Percentiles rank a stretch among this genome's conserved stretches.
These are phyloP conservation scores for Sarocladium kiliense DNA, from an alignment of 2,329 filamentous ascomycete species.

Conservation along the genomic window DNA sequence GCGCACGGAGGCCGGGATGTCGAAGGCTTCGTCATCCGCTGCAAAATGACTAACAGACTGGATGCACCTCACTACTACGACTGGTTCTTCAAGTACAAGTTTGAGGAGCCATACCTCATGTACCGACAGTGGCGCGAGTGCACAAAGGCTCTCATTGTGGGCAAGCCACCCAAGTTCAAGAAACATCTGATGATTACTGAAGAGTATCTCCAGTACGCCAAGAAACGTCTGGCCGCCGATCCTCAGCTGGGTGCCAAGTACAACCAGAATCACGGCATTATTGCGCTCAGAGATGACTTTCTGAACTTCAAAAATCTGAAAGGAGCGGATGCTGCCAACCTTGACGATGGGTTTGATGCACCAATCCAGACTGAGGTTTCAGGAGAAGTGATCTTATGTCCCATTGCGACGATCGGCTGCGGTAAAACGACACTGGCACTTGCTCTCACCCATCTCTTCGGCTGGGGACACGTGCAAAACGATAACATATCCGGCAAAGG, in stretches of 20 bases:
- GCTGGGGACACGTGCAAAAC: slow-evolving; percentile 92
- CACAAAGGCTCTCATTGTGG: slow-evolving; percentile 80
- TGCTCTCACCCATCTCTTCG: slow-evolving; percentile 76
- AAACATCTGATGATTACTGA: slow-evolving; percentile 89
- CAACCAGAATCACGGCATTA: slow-evolving; percentile 89
- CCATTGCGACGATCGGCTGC: slow-evolving; percentile 89
- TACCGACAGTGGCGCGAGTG: slow-evolving; percentile 98
- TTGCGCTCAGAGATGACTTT: slow-evolving; percentile 83
- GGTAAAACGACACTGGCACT: slow-evolving; percentile 92
- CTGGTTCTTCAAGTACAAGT: slow-evolving; percentile 99
- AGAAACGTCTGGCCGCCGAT: slow-evolving; percentile 64
- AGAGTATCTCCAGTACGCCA: slow-evolving; percentile 81
- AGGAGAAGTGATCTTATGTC: slow-evolving; percentile 73
- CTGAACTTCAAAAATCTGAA: slow-evolving; percentile 77
- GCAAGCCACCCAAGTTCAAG: slow-evolving; percentile 68
- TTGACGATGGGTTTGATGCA: slow-evolving; percentile 56
- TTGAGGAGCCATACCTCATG: slow-evolving; percentile 97
- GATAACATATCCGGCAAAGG: slow-evolving; percentile 84
- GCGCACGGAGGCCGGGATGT: slow-evolving; percentile 88
- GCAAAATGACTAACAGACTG: slow-evolving; percentile 59
- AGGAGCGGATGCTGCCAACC: slow-evolving; percentile 79
- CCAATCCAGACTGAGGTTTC: slow-evolving; percentile 49
- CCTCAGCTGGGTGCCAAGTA: slow-evolving; percentile 66
- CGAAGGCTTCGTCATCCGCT: slow-evolving; percentile 94
- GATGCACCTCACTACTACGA: slow-evolving; percentile 60